Percentiles rank a stretch among this genome's conserved stretches.
These are phyloP conservation scores for Ephemerocybe angulata DNA, from an alignment of 768 basidiomycete genomes.

Conservation along the genomic window DNA sequence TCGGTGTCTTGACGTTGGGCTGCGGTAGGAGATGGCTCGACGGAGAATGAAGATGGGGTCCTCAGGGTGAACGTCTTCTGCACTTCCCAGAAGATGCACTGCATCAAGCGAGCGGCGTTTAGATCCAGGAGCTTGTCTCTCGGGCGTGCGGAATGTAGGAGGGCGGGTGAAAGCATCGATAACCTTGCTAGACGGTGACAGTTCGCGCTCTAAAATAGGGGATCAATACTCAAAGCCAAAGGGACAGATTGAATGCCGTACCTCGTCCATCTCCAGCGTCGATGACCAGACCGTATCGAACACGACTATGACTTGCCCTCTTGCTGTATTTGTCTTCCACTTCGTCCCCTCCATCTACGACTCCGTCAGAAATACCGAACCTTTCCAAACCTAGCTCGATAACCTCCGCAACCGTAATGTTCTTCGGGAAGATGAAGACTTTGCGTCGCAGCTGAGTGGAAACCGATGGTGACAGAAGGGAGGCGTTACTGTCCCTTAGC, in stretches of 20 bases:
- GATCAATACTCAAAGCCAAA: conserved; percentile 5
- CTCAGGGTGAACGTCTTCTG: conserved; percentile 72
- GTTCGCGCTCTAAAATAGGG: conserved; percentile 60
- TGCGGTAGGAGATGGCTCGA: conserved; percentile 72
- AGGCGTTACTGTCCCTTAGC: conserved; percentile 45
- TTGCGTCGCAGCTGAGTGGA: conserved; percentile 61
- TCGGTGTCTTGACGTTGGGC: conserved; percentile 63
- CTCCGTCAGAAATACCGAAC: conserved; percentile 95
- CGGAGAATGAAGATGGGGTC: conserved; percentile 92
- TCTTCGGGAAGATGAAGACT: conserved; percentile 89
- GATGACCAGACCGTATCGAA: conserved; percentile 78
- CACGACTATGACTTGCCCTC: conserved; percentile 70
- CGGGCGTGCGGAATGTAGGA: conserved; percentile 45
- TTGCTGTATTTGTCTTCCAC: conserved; percentile 90
- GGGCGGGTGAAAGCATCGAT: conserved; percentile 80
- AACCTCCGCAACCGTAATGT: conserved; percentile 93
- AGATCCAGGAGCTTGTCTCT: conserved; percentile 54
- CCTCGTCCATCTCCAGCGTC: conserved; percentile 57
- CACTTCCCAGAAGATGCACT: conserved; percentile 59
- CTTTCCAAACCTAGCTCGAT: conserved; percentile 89
- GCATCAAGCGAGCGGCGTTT: conserved; percentile 90
- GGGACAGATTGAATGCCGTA: conserved; percentile 32
- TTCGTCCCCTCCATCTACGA: conserved; percentile 97
- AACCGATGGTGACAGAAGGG: conserved; percentile 17
- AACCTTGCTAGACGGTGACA: conserved; percentile 76